A percentile compares a stretch with the other conserved stretches of the same genome.
phyloP scores from a whole-genome alignment of 179 eudicot genomes.

The Beta macrorhiza region DNA sequence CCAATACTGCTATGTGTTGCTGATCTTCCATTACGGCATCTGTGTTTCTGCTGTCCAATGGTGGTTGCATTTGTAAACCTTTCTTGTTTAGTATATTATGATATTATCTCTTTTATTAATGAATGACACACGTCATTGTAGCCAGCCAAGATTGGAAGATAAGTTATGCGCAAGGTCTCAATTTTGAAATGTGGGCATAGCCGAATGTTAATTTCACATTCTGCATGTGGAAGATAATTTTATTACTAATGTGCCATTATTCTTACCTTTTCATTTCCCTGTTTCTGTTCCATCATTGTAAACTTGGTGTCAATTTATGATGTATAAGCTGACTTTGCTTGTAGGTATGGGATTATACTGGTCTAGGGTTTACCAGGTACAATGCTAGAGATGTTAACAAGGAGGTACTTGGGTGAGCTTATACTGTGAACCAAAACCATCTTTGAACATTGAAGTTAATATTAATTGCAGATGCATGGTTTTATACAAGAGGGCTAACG shows the following conservation, averaged over 20 bases:
- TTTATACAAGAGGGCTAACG: conserved; percentile 18
- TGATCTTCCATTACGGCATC: background rate
- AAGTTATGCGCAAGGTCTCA: background rate
- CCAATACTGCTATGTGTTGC: background rate
- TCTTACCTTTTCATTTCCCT: background rate
- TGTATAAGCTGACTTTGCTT: conserved; percentile 16
- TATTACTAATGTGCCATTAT: background rate
- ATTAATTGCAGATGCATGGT: conserved; percentile 9
- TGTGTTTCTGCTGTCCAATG: background rate
- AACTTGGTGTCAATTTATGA: conserved; percentile 5
- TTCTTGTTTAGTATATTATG: background rate
- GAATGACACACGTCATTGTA: background rate
- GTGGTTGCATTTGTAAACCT: background rate
- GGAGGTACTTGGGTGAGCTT: conserved; percentile 83
- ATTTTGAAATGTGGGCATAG: background rate
- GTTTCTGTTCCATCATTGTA: background rate
- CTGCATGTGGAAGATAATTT: background rate
- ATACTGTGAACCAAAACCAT: conserved; percentile 3
- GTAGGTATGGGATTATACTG: conserved; percentile 99
- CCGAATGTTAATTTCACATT: background rate
- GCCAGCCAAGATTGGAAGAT: background rate
- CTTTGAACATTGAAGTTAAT: background rate
- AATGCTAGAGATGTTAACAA: conserved; percentile 80
- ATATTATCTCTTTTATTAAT: background rate
- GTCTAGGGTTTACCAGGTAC: conserved; percentile 92